phyloP scores from a whole-genome alignment of 768 basidiomycete genomes.

The Boletus reticulatus region DNA sequence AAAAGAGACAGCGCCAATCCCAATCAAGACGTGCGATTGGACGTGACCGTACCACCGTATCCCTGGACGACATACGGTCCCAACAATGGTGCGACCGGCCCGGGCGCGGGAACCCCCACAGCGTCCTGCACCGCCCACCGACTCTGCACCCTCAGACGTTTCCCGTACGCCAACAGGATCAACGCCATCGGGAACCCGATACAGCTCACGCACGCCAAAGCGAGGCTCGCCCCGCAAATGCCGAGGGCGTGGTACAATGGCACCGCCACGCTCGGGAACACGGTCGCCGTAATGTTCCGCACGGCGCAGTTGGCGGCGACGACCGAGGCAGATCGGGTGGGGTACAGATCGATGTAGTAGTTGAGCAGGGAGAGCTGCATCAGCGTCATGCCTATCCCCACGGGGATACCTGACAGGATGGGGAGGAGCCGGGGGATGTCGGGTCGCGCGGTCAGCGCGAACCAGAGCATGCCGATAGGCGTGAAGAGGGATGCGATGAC shows the following conservation, averaged over 20 bases:
- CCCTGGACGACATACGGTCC: slow-evolving; percentile 1
- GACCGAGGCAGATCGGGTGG: slow-evolving; percentile 29
- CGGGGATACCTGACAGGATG: slow-evolving; percentile 23
- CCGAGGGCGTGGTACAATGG: slow-evolving; percentile 23
- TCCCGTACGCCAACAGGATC: slow-evolving; percentile 21
- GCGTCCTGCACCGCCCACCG: slow-evolving; percentile 26
- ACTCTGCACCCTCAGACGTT: slow-evolving; percentile 19
- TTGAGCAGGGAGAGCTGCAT: slow-evolving; percentile 28
- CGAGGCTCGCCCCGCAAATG: slow-evolving; percentile 14
- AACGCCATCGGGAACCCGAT: slow-evolving; percentile 21
- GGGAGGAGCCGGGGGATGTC: slow-evolving; percentile 9
- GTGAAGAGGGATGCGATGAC: slow-evolving; percentile 25
- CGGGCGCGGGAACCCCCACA: not conserved
- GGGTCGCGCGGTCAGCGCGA: slow-evolving; percentile 19
- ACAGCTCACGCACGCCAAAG: slow-evolving; percentile 24
- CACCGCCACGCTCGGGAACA: slow-evolving; percentile 25
- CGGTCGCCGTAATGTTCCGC: slow-evolving; percentile 18
- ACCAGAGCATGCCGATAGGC: slow-evolving; percentile 29
- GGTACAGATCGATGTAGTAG: slow-evolving; percentile 31
- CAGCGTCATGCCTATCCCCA: slow-evolving; percentile 30
- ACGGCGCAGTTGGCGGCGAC: slow-evolving; percentile 28
- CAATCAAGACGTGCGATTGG: not conserved
- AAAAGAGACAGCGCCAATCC: not conserved
- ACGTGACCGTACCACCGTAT: slow-evolving; percentile 17
- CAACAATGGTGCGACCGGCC: slow-evolving; percentile 12